These are phyloP conservation scores for Saccharomyces hybrid DNA, from an alignment of 1,139 yeast genomes.

Conservation along the genomic window DNA sequence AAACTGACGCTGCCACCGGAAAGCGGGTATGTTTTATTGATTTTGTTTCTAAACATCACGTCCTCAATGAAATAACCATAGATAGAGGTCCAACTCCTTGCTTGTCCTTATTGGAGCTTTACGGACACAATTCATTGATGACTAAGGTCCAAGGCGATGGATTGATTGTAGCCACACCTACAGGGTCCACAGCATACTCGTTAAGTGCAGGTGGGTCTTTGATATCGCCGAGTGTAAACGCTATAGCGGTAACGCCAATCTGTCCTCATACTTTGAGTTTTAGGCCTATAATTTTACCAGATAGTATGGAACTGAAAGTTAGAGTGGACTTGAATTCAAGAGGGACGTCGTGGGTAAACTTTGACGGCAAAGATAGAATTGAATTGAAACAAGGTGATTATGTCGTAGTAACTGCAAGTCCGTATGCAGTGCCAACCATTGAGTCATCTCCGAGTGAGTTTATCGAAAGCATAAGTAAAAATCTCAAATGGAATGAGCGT, in stretches of 20 bases:
- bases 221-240: constrained; percentile 84
- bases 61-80: constrained; percentile 73
- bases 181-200: constrained; percentile 89
- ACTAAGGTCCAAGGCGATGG: constrained; percentile 93
- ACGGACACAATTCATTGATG: constrained; percentile 71
- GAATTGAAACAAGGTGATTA: constrained; percentile 69
- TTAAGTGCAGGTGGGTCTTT: constrained; percentile 89
- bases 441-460: constrained; percentile 42
- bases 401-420: constrained; percentile 69
- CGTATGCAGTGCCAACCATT: constrained; percentile 76
- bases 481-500: constrained; percentile 79
- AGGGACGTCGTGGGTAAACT: constrained; percentile 81
- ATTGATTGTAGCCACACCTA: constrained; percentile 78
- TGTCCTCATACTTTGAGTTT: constrained; percentile 88
- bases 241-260: constrained; percentile 82
- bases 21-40: constrained; percentile 43
- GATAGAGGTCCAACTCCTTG: constrained; percentile 88
- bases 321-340: constrained; percentile 64
- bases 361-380: constrained; percentile 77
- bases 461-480: constrained; percentile 75
- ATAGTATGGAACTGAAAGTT: constrained; percentile 70
- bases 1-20: constrained; percentile 17
- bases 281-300: constrained; percentile 80
- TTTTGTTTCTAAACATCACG: constrained; percentile 65
- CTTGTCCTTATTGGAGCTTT: constrained; percentile 74